Evolutionary conservation across 345 rosid species (phyloP).

Genomic region (Litchi chinensis): DNA sequence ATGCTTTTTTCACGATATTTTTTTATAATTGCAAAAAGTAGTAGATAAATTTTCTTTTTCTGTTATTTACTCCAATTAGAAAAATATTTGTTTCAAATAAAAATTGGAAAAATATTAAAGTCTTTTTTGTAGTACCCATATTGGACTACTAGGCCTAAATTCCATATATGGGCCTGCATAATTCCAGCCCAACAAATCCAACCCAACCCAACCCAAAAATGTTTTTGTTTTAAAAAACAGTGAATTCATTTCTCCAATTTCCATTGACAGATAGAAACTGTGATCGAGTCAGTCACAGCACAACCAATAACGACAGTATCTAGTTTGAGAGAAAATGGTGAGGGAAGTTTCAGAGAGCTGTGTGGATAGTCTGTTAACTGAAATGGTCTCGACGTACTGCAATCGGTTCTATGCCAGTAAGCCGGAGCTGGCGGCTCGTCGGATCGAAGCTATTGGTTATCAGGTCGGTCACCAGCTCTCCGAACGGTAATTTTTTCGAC

Average conservation of each 20-base stretch:
- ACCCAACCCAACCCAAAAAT: neutral
- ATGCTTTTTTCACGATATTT: no score
- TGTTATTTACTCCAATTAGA: no score
- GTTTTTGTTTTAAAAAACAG: no score
- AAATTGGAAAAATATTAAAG: neutral
- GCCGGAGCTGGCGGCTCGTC: constrained; percentile 97
- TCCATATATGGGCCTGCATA: neutral
- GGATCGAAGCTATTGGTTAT: constrained; percentile 98
- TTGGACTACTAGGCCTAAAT: neutral
- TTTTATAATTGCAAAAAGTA: no score
- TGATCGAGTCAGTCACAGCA: neutral
- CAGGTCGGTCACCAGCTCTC: constrained; percentile 99
- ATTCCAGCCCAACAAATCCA: neutral
- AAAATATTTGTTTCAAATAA: no score
- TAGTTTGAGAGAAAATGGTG: constrained; percentile 46
- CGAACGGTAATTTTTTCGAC: constrained; percentile 61
- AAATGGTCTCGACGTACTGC: constrained; percentile 85
- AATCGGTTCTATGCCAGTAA: constrained; percentile 80
- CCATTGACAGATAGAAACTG: constrained; percentile 5
- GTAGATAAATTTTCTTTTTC: no score
- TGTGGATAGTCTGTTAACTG: constrained; percentile 74
- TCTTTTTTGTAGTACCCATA: neutral
- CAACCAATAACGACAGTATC: neutral
- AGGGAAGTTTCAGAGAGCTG: constrained; percentile 97
- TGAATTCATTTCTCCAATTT: neutral